A percentile compares a stretch with the other conserved stretches of the same genome.
These are phyloP conservation scores for Hansfordia pulvinata DNA, from an alignment of 2,329 filamentous ascomycete species.

Conservation along the genomic window DNA sequence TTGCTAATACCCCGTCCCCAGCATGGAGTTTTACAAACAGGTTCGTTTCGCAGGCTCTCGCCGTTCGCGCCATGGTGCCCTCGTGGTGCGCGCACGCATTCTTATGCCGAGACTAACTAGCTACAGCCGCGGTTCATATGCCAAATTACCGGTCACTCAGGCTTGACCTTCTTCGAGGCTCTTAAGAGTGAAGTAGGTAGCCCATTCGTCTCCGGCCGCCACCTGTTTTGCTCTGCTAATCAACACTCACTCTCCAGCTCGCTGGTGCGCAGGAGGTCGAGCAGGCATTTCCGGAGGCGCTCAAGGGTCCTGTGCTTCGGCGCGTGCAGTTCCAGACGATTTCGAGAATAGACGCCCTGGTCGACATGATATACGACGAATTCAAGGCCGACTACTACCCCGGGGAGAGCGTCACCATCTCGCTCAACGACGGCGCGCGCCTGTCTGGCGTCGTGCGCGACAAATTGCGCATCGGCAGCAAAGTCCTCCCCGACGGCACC, in stretches of 20 bases:
- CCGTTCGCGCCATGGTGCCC: no score
- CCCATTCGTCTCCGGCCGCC: background rate
- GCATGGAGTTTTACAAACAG: constrained; percentile 90
- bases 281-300: constrained; percentile 75
- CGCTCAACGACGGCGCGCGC: constrained; percentile 54
- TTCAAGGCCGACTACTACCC: constrained; percentile 89
- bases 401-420: constrained; percentile 68
- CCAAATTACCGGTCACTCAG: constrained; percentile 87
- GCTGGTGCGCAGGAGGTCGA: constrained; percentile 81
- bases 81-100: no score
- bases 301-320: constrained; percentile 82
- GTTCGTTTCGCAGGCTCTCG: constrained; percentile 28
- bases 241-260: constrained; percentile 32
- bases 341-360: constrained; percentile 74
- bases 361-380: constrained; percentile 56
- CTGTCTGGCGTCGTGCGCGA: constrained; percentile 67
- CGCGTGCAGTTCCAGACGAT: constrained; percentile 85
- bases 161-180: constrained; percentile 84
- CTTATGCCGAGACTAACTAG: constrained; percentile 11
- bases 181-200: constrained; percentile 72
- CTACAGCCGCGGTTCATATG: constrained; percentile 77
- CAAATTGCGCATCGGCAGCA: constrained; percentile 63
- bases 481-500: constrained; percentile 52
- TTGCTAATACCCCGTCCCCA: constrained; percentile 18
- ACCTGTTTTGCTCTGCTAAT: constrained; percentile 2